Conservation (phyloP, 352 stramenopile genomes). For the Phytophthora colocasiae region DNA sequence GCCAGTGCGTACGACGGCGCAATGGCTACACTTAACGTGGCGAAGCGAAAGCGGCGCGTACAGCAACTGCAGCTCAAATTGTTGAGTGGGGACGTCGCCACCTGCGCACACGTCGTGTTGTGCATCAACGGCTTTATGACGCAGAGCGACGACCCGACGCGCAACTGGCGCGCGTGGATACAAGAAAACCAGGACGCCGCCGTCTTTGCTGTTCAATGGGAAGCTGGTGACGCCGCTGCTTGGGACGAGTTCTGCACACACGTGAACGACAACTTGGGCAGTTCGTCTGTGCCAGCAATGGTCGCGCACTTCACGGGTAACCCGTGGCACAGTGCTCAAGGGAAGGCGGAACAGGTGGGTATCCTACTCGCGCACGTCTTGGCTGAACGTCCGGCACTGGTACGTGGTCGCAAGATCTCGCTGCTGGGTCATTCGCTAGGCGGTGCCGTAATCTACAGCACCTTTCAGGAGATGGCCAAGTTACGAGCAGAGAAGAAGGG, state of each 20-base stretch:
- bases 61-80: constrained; percentile 74
- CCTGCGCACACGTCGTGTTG: constrained; percentile 68
- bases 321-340: constrained; percentile 85
- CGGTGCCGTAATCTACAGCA: constrained; percentile 76
- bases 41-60: constrained; percentile 66
- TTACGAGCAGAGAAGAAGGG: constrained; percentile 35
- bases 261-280: constrained; percentile 66
- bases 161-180: constrained; percentile 72
- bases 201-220: constrained; percentile 81
- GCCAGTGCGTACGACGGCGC: constrained; percentile 76
- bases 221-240: constrained; percentile 69
- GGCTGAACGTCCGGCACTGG: constrained; percentile 53
- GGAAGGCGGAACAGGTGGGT: constrained; percentile 81
- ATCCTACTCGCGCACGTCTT: constrained; percentile 76
- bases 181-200: constrained; percentile 37
- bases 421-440: constrained; percentile 85
- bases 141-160: constrained; percentile 65
- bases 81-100: constrained; percentile 66
- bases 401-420: constrained; percentile 61
- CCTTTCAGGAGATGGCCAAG: constrained; percentile 70
- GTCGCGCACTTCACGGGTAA: constrained; percentile 83
- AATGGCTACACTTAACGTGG: constrained; percentile 76
- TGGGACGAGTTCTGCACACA: constrained; percentile 87
- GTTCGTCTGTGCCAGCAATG: constrained; percentile 58
- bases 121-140: constrained; percentile 92